Evolutionary conservation across 306 rosid genomes (phyloP).

Genomic region (Hippophae rhamnoides): DNA sequence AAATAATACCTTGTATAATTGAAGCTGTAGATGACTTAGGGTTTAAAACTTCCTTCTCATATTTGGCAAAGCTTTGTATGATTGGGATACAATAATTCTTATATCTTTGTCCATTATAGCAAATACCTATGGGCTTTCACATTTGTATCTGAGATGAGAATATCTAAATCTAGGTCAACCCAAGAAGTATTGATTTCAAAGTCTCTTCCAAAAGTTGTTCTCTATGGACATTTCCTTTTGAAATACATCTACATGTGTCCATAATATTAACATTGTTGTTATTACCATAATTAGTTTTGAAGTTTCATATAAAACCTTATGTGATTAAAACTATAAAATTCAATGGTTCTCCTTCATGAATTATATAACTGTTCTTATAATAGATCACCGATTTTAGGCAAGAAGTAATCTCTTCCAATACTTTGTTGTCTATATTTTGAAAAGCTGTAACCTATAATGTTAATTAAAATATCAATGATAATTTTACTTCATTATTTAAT

Average conservation of each 20-base stretch:
- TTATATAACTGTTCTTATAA: neutral
- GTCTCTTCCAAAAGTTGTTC: conserved; percentile 15
- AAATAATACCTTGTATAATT: no score
- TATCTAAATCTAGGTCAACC: neutral
- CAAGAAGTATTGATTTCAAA: no score
- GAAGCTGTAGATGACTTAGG: no score
- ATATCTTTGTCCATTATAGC: conserved; percentile 6
- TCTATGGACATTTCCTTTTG: neutral
- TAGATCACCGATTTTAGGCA: conserved; percentile 13
- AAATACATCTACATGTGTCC: no score
- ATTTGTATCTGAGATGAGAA: conserved; percentile 12
- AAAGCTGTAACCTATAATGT: conserved; percentile 2
- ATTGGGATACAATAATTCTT: neutral
- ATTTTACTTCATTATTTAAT: no score
- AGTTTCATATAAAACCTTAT: neutral
- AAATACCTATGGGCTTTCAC: conserved; percentile 5
- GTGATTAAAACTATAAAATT: conserved; percentile 16
- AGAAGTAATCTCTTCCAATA: neutral
- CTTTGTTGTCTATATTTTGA: neutral
- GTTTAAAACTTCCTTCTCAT: no score
- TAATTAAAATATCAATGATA: no score
- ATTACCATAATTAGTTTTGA: neutral
- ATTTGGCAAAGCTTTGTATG: no score
- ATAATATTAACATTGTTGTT: neutral
- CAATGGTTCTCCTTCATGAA: conserved; percentile 19